Percentiles rank a stretch among this genome's conserved stretches.
These are phyloP conservation scores for Calonectria naviculata DNA, from an alignment of 2,329 filamentous ascomycete species.

Conservation along the genomic window DNA sequence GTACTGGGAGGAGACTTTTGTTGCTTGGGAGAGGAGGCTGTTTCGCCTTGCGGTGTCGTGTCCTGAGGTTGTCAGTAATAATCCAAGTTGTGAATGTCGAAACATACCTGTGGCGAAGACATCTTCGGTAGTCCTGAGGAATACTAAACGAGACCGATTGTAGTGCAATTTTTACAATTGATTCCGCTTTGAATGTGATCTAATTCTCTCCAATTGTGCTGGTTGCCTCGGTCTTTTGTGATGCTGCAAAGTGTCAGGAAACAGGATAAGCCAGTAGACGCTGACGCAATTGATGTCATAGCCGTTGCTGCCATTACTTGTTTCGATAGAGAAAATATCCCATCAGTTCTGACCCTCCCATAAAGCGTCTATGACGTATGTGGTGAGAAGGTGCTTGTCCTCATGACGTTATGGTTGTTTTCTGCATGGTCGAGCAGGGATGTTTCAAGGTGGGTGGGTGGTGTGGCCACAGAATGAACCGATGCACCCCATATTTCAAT, in stretches of 20 bases:
- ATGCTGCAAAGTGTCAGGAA: conserved; percentile 28
- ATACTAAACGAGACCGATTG: not conserved
- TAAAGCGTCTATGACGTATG: conserved; percentile 23
- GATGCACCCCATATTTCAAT: conserved; percentile 11
- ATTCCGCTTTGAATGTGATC: not conserved
- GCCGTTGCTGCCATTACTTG: conserved; percentile 30
- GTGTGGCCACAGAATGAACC: conserved; percentile 5
- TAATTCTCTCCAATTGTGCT: conserved; percentile 3
- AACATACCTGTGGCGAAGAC: conserved; percentile 36
- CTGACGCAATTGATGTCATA: conserved; percentile 44
- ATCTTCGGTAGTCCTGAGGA: conserved; percentile 9
- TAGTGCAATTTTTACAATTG: not conserved
- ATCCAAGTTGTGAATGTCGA: too few relatives aligned
- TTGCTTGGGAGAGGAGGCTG: conserved; percentile 19
- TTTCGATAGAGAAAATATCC: conserved; percentile 28
- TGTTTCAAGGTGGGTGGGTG: conserved; percentile 1
- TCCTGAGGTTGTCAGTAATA: conserved; percentile 29
- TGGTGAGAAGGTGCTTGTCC: conserved; percentile 6
- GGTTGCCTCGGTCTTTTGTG: conserved; percentile 32
- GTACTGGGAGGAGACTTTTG: conserved; percentile 21
- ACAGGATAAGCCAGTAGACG: conserved; percentile 29
- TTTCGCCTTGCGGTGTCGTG: conserved; percentile 15
- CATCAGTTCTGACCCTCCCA: conserved; percentile 3
- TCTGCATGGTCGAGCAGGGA: conserved; percentile 13
- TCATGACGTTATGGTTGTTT: conserved; percentile 6